These are phyloP conservation scores for Silybum marianum DNA, from an alignment of 129 eudicot species.

Conservation along the genomic window DNA sequence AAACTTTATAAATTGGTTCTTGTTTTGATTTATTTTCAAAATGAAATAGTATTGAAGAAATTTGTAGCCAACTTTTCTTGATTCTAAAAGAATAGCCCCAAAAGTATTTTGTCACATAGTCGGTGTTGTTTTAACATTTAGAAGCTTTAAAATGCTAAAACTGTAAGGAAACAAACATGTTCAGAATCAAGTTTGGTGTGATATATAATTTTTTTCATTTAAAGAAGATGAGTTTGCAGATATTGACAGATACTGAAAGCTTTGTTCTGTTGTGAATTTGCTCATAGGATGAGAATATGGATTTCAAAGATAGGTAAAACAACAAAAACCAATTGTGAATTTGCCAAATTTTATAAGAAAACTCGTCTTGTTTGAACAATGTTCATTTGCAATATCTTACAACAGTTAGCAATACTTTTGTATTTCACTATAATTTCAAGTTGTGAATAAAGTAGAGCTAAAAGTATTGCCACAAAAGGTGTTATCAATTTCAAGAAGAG, in stretches of 20 bases:
- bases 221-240: not conserved
- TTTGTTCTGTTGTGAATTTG: not conserved
- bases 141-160: not conserved
- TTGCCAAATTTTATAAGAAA: not conserved
- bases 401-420: not conserved
- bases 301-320: not conserved
- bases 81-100: not conserved
- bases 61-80: not conserved
- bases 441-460: not conserved
- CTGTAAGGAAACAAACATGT: not conserved
- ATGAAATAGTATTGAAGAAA: not conserved
- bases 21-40: not conserved
- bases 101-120: not conserved
- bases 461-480: not conserved
- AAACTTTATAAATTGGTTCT: not conserved
- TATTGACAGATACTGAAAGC: not conserved
- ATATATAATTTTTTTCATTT: not conserved
- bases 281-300: not conserved
- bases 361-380: not conserved
- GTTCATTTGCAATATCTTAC: not conserved
- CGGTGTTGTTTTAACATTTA: not conserved
- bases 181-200: not conserved
- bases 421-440: not conserved
- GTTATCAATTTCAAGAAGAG: not conserved
- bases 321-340: not conserved